phyloP scores from a whole-genome alignment of 768 basidiomycete genomes.

The Kwoniella dejecticola region DNA sequence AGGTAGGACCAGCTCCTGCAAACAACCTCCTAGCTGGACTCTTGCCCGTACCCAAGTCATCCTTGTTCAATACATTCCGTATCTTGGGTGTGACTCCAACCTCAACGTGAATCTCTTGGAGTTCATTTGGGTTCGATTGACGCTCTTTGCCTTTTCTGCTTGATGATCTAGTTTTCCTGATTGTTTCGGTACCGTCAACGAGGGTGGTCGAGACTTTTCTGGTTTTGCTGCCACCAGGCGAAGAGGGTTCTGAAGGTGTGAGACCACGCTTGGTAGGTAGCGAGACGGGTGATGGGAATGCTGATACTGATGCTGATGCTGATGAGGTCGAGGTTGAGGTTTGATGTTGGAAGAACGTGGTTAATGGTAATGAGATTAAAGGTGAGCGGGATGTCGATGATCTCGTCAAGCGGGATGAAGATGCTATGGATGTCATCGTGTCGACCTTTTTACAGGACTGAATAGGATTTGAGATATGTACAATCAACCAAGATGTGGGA shows the following conservation, averaged over 20 bases:
- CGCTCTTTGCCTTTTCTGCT: slow-evolving; percentile 6
- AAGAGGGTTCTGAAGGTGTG: slow-evolving; percentile 5
- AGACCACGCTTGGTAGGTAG: slow-evolving; percentile 21
- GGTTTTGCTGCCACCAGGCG: slow-evolving; percentile 11
- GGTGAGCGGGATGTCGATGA: neutral
- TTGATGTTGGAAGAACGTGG: neutral
- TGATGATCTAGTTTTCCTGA: slow-evolving; percentile 3
- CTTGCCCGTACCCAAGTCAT: slow-evolving; percentile 40
- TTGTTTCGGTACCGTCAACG: slow-evolving; percentile 15
- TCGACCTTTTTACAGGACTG: neutral
- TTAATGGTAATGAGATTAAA: slow-evolving; percentile 13
- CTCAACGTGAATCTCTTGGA: neutral
- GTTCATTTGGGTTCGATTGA: neutral
- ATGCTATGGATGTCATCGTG: slow-evolving; percentile 14
- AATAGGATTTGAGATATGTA: no score
- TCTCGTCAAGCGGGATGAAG: slow-evolving; percentile 13
- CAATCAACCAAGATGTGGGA: no score
- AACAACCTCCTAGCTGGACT: slow-evolving; percentile 48
- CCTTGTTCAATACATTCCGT: slow-evolving; percentile 29
- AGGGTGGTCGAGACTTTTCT: slow-evolving; percentile 16
- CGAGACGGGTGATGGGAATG: slow-evolving; percentile 24
- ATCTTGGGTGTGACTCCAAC: slow-evolving; percentile 35
- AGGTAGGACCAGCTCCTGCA: neutral
- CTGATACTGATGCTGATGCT: slow-evolving; percentile 19
- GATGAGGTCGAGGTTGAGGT: slow-evolving; percentile 15